phyloP scores from a whole-genome alignment of 179 eudicot species.

The Silene coronaria region DNA sequence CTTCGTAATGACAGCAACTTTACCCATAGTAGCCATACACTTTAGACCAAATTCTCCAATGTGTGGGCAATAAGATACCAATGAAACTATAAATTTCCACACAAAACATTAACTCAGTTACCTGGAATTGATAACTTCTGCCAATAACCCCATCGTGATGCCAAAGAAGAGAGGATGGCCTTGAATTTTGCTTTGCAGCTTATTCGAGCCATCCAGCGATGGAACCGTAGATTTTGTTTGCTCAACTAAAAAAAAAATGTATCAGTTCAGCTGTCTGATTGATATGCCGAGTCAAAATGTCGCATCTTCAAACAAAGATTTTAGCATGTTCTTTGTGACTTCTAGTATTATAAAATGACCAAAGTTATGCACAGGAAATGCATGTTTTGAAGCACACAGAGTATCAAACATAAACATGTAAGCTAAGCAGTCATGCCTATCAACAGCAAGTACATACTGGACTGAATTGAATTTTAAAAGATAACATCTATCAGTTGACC shows the following conservation, averaged over 20 bases:
- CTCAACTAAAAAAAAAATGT: constrained; percentile 36
- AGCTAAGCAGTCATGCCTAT: background rate
- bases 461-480: background rate
- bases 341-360: background rate
- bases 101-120: constrained; percentile 19
- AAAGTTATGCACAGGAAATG: background rate
- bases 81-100: background rate
- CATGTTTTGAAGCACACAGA: background rate
- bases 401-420: background rate
- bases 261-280: background rate
- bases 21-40: background rate
- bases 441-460: background rate
- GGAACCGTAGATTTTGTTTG: constrained; percentile 32
- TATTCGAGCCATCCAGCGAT: constrained; percentile 24
- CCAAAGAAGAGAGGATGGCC: constrained; percentile 94
- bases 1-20: background rate
- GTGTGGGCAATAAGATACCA: constrained; percentile 1
- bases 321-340: constrained; percentile 5
- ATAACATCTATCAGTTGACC: background rate
- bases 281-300: background rate
- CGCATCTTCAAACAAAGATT: constrained; percentile 5
- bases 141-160: constrained; percentile 81
- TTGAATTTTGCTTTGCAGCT: constrained; percentile 47
- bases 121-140: constrained; percentile 97
- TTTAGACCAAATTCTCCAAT: background rate